phyloP scores from a whole-genome alignment of 108 stramenopile species.

The Schizochytrium sp. region DNA sequence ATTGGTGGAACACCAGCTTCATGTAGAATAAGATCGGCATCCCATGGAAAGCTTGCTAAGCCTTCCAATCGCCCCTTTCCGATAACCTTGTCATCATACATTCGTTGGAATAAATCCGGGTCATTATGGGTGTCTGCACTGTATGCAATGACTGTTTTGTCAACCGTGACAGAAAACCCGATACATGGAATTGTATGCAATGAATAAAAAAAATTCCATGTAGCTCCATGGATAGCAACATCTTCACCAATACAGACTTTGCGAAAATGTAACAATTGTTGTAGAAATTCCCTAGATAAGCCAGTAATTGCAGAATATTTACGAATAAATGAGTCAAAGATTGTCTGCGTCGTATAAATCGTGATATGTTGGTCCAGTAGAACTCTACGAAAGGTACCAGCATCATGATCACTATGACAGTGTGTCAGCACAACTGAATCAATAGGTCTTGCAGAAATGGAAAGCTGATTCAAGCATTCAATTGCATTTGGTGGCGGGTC shows the following conservation, averaged over 20 bases:
- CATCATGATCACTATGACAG: conserved; percentile 72
- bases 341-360: conserved; percentile 68
- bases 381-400: conserved; percentile 70
- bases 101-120: conserved; percentile 63
- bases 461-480: conserved; percentile 57
- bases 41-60: conserved; percentile 69
- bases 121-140: conserved; percentile 68
- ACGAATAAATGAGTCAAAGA: conserved; percentile 68
- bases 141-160: conserved; percentile 60
- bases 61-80: conserved; percentile 62
- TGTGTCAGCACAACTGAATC: conserved; percentile 69
- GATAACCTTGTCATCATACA: conserved; percentile 66
- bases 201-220: conserved; percentile 68
- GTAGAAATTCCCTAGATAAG: conserved; percentile 47
- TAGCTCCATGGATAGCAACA: conserved; percentile 64
- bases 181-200: conserved; percentile 73
- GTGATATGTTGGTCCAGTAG: conserved; percentile 63
- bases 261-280: conserved; percentile 16
- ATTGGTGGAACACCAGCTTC: conserved; percentile 70
- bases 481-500: conserved; percentile 63
- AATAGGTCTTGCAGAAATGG: conserved; percentile 63
- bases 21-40: conserved; percentile 68
- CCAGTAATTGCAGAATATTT: conserved; percentile 67
- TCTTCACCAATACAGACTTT: conserved; percentile 63
- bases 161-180: conserved; percentile 62